Percentiles rank a stretch among this genome's conserved stretches.
These are phyloP conservation scores for Dactylonectria macrodidyma DNA, from an alignment of 2,329 filamentous ascomycete genomes.

Conservation along the genomic window DNA sequence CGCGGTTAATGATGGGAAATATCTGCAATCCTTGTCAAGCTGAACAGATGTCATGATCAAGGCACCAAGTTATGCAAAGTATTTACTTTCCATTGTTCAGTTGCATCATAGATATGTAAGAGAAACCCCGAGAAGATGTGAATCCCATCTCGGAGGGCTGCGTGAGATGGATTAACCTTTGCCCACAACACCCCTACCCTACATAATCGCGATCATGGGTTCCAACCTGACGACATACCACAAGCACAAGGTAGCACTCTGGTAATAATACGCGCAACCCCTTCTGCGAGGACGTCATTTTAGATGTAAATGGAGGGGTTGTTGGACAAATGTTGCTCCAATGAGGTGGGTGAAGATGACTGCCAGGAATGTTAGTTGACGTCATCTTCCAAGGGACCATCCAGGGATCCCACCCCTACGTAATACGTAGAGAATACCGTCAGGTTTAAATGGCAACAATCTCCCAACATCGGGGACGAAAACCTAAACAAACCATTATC, in stretches of 20 bases:
- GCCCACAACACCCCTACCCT: slow-evolving; percentile 30
- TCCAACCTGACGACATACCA: slow-evolving; percentile 20
- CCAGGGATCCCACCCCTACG: slow-evolving; percentile 2
- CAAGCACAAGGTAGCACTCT: slow-evolving; percentile 1
- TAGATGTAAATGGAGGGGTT: slow-evolving; percentile 31
- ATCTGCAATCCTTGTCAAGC: neutral
- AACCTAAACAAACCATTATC: neutral
- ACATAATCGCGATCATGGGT: slow-evolving; percentile 23
- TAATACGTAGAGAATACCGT: slow-evolving; percentile 5
- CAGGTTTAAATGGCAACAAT: slow-evolving; percentile 14
- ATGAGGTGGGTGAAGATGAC: slow-evolving; percentile 29
- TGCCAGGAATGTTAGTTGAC: slow-evolving; percentile 35
- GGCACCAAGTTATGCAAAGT: slow-evolving; percentile 26
- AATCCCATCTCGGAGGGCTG: neutral
- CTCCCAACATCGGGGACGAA: neutral
- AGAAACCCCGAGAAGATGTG: slow-evolving; percentile 10
- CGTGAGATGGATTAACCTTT: slow-evolving; percentile 15
- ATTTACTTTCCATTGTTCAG: neutral
- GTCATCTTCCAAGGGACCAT: slow-evolving; percentile 40
- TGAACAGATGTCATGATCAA: neutral
- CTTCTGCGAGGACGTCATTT: slow-evolving; percentile 44
- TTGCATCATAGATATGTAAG: slow-evolving; percentile 18
- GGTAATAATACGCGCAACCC: slow-evolving; percentile 39
- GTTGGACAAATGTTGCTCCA: slow-evolving; percentile 32
- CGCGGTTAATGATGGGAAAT: neutral